Conservation (phyloP, 1,284 basidiomycete genomes). For the Cutaneotrichosporon sp. region DNA sequence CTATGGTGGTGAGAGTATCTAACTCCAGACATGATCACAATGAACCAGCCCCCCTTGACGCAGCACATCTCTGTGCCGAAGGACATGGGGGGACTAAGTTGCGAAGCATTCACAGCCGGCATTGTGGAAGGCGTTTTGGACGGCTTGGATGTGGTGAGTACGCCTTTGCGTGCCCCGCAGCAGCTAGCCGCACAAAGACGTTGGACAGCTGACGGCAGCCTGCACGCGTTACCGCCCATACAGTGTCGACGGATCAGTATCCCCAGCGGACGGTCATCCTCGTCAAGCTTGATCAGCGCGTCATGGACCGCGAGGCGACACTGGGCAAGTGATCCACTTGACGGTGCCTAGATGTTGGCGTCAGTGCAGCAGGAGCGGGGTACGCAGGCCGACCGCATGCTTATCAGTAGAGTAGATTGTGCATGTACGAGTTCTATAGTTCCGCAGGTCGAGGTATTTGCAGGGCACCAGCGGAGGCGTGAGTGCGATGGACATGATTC, state of each 20-base stretch:
- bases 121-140: slow-evolving; percentile 96
- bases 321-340: slow-evolving; percentile 52
- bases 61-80: slow-evolving; percentile 86
- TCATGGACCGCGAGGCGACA: slow-evolving; percentile 80
- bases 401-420: slow-evolving; percentile 1
- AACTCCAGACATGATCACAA: slow-evolving; percentile 87
- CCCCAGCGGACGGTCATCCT: slow-evolving; percentile 85
- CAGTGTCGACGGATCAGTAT: slow-evolving; percentile 72
- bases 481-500: not conserved
- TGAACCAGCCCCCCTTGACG: slow-evolving; percentile 90
- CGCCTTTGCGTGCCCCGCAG: too few species aligned
- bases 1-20: not conserved
- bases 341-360: too few species aligned
- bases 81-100: slow-evolving; percentile 89
- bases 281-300: slow-evolving; percentile 86
- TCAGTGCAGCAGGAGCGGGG: not conserved
- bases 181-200: too few species aligned
- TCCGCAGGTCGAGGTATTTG: not conserved
- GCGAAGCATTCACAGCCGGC: slow-evolving; percentile 93
- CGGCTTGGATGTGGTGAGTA: slow-evolving; percentile 82
- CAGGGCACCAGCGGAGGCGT: not conserved
- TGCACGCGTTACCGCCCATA: slow-evolving; percentile 92
- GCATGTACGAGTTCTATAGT: slow-evolving; percentile 2
- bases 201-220: slow-evolving; percentile 61
- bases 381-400: not conserved